Conservation (phyloP, 257 asterid genomes). For the Paraleonurus japonicus region DNA sequence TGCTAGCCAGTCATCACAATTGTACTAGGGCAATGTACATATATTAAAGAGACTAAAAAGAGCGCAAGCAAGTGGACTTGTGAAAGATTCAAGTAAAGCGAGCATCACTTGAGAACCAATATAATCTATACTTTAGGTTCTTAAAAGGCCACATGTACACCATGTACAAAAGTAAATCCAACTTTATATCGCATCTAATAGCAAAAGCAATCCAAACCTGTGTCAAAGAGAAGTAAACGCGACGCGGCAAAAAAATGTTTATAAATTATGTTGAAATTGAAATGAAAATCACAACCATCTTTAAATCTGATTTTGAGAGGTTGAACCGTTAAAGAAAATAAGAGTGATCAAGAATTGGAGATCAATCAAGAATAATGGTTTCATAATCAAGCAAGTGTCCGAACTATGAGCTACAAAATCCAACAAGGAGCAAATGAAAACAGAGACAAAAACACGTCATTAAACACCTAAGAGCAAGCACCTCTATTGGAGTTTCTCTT, state of each 20-base stretch:
- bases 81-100: background rate
- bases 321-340: background rate
- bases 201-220: conserved; percentile 15
- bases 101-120: background rate
- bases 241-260: background rate
- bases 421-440: background rate
- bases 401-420: conserved; percentile 15
- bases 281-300: background rate
- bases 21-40: too few relatives aligned
- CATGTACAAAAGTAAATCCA: background rate
- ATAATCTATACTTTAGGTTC: background rate
- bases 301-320: background rate
- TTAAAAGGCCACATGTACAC: background rate
- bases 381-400: background rate
- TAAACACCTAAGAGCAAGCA: conserved; percentile 32
- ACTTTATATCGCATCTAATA: background rate
- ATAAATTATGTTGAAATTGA: background rate
- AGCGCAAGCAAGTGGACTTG: background rate
- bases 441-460: background rate
- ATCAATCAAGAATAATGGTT: background rate
- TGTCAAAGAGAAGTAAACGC: background rate
- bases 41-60: too few relatives aligned
- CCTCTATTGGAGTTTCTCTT: conserved; percentile 93
- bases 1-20: too few relatives aligned
- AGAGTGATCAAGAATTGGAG: background rate